These are phyloP conservation scores for Hemerocallis citrina DNA, from an alignment of 106 monocot species.

Conservation along the genomic window DNA sequence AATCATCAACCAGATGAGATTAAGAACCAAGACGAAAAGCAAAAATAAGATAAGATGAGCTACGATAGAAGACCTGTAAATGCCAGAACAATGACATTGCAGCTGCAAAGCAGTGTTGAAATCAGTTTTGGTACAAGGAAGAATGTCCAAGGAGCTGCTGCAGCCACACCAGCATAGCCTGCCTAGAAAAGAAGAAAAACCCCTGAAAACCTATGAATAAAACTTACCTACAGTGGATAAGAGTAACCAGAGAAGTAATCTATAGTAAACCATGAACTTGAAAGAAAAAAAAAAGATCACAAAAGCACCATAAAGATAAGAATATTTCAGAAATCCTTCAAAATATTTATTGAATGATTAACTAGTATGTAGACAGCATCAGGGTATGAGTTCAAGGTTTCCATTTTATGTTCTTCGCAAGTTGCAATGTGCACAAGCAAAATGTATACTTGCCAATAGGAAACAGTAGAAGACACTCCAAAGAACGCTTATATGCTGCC, in stretches of 20 bases:
- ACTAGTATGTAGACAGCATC: too few relatives aligned
- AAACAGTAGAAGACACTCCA: constrained; percentile 80
- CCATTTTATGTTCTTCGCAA: background rate
- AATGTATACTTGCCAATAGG: constrained; percentile 63
- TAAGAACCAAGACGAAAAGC: background rate
- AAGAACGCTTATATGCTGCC: constrained; percentile 60
- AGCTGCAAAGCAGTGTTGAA: constrained; percentile 73
- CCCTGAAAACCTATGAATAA: constrained; percentile 5
- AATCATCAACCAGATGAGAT: background rate
- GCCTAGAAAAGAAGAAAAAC: constrained; percentile 45
- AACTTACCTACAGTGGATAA: background rate
- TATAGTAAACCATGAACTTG: background rate
- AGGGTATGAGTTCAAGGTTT: background rate
- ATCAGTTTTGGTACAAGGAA: constrained; percentile 42
- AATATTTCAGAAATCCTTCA: background rate
- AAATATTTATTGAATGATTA: background rate
- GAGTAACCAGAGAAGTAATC: background rate
- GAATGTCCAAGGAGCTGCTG: constrained; percentile 93
- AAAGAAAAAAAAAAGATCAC: background rate
- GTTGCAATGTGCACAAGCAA: constrained; percentile 3
- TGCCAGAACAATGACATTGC: constrained; percentile 68
- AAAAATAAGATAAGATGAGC: background rate
- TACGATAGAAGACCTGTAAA: constrained; percentile 56
- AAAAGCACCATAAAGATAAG: constrained; percentile 6
- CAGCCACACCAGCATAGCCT: constrained; percentile 73